These are phyloP conservation scores for Hypericum androsaemum DNA, from an alignment of 345 rosid species.

Conservation along the genomic window DNA sequence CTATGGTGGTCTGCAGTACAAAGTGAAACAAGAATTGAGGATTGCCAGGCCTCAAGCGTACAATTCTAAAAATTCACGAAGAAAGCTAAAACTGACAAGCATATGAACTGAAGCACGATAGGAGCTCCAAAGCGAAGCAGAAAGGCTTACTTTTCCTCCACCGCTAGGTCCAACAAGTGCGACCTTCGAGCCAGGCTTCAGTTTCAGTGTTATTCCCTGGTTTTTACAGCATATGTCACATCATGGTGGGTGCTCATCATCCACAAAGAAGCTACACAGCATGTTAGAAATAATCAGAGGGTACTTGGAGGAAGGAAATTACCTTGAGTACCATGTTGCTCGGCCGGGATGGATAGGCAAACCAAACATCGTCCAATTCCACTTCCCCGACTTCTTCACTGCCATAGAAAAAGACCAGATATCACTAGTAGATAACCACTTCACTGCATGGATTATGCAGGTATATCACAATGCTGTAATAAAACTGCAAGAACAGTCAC, in stretches of 20 bases:
- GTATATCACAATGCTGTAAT: too few relatives aligned
- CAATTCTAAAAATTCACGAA: too few relatives aligned
- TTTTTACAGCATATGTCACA: conserved; percentile 10
- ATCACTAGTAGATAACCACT: not conserved
- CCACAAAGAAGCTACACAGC: not conserved
- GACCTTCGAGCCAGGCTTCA: conserved; percentile 74
- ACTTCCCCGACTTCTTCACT: conserved; percentile 85
- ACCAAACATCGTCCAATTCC: conserved; percentile 83
- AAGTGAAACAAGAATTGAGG: not conserved
- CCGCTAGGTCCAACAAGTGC: conserved; percentile 99
- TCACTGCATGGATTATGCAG: too few relatives aligned
- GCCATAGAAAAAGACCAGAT: conserved; percentile 14
- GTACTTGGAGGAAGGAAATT: conserved; percentile 5
- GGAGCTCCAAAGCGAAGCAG: not conserved
- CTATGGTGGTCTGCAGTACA: conserved; percentile 76
- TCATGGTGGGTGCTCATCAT: not conserved
- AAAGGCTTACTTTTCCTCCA: conserved; percentile 70
- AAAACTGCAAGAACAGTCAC: too few relatives aligned
- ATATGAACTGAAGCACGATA: too few relatives aligned
- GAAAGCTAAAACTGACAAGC: too few relatives aligned
- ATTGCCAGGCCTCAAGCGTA: too few relatives aligned
- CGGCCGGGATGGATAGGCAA: conserved; percentile 96
- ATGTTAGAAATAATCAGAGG: not conserved
- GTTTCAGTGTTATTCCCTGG: conserved; percentile 81
- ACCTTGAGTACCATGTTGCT: conserved; percentile 90